Evolutionary conservation across 352 stramenopile species (phyloP).

Genomic region (Globisporangium cederbergense): DNA sequence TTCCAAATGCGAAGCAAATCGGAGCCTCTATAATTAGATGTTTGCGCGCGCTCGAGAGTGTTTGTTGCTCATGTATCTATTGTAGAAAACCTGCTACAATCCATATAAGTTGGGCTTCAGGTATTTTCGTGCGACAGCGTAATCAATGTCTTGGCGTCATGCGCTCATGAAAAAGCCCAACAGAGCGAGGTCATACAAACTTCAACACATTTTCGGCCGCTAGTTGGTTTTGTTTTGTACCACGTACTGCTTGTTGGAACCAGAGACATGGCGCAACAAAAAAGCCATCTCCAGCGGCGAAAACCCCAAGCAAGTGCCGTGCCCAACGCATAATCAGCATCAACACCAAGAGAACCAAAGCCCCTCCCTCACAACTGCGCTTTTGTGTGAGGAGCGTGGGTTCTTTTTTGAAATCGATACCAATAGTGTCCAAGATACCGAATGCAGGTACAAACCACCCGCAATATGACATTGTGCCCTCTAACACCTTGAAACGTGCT

Average conservation of each 20-base stretch:
- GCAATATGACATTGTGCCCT: too few relatives aligned
- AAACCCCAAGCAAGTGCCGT: background rate
- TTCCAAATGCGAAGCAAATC: too few relatives aligned
- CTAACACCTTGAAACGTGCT: too few relatives aligned
- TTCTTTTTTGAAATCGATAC: too few relatives aligned
- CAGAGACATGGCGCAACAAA: slow-evolving; percentile 9
- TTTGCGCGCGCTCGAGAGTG: background rate
- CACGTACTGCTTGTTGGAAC: background rate
- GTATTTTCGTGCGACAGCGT: background rate
- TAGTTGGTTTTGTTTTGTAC: background rate
- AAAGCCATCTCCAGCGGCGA: background rate
- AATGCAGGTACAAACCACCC: too few relatives aligned
- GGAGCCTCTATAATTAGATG: background rate
- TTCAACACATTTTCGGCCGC: background rate
- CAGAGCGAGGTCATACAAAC: slow-evolving; percentile 4
- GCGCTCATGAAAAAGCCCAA: background rate
- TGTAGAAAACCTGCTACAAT: background rate
- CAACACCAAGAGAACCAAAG: too few relatives aligned
- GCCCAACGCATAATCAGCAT: slow-evolving; percentile 3
- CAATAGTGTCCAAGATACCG: too few relatives aligned
- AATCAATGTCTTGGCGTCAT: slow-evolving; percentile 1
- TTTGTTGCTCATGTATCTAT: background rate
- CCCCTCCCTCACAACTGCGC: background rate
- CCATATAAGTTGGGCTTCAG: background rate
- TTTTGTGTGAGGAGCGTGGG: background rate